Evolutionary conservation across 257 asterid genomes (phyloP).

Genomic region (Echium plantagineum): DNA sequence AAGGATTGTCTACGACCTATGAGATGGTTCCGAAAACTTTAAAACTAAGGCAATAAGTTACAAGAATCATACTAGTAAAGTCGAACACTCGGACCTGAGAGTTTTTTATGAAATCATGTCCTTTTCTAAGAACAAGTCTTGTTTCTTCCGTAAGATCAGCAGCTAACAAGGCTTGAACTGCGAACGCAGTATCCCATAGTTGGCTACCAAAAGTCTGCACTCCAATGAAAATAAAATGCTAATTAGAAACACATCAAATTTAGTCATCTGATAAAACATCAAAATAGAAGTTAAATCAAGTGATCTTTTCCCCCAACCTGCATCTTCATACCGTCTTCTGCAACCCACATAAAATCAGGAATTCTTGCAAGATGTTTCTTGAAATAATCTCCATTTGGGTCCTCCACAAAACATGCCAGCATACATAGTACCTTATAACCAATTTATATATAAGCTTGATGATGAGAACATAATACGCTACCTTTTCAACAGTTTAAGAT

Average conservation of each 20-base stretch:
- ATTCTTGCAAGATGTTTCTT: no score
- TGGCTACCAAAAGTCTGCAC: background rate
- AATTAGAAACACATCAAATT: background rate
- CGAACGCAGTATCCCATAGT: constrained; percentile 51
- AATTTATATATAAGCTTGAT: background rate
- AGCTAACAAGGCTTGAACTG: constrained; percentile 44
- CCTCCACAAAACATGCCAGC: no score
- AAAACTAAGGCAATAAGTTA: background rate
- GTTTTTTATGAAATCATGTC: constrained; percentile 41
- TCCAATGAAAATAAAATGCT: background rate
- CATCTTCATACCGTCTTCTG: constrained; percentile 12
- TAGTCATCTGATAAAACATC: no score
- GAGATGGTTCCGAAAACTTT: background rate
- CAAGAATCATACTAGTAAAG: background rate
- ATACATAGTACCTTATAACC: no score
- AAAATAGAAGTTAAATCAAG: background rate
- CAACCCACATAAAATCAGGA: constrained; percentile 52
- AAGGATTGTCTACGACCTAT: constrained; percentile 53
- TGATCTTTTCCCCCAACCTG: background rate
- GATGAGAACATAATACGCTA: background rate
- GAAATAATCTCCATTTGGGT: no score
- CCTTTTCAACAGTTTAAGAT: background rate
- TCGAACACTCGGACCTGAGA: constrained; percentile 41
- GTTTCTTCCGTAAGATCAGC: constrained; percentile 36
- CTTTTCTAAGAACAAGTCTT: constrained; percentile 34